phyloP scores from a whole-genome alignment of 176 grass and related monocot species.

The Phragmites australis region DNA sequence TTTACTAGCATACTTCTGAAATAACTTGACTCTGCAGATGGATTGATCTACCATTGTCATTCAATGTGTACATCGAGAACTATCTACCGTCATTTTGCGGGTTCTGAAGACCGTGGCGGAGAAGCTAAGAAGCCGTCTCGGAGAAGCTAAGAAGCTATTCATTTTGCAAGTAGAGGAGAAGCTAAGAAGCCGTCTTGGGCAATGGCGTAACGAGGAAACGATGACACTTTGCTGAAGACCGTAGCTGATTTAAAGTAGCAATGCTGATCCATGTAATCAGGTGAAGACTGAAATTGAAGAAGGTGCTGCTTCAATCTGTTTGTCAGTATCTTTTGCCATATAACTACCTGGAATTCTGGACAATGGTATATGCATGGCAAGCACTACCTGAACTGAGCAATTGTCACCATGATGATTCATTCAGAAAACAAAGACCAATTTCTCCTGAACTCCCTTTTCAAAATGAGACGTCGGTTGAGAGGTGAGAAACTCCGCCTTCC shows the following conservation, averaged over 20 bases:
- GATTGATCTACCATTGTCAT: neutral
- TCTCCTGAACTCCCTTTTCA: neutral
- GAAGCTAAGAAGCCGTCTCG: neutral
- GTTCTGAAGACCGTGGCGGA: neutral
- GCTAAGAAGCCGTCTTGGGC: neutral
- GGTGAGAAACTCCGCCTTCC: neutral
- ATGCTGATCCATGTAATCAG: slow-evolving; percentile 14
- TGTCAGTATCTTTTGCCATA: slow-evolving; percentile 24
- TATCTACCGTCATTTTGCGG: neutral
- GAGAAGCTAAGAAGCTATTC: neutral
- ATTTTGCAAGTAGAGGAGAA: neutral
- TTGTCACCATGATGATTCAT: neutral
- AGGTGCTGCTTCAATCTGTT: neutral
- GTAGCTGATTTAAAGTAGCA: neutral
- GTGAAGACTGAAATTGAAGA: slow-evolving; percentile 6
- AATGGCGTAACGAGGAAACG: neutral
- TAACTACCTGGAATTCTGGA: neutral
- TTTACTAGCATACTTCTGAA: neutral
- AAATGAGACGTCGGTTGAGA: neutral
- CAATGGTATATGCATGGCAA: neutral
- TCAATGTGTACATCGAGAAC: neutral
- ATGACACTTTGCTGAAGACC: neutral
- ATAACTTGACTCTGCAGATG: slow-evolving; percentile 27
- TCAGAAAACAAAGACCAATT: neutral
- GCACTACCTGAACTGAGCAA: neutral